Evolutionary conservation across 225 moss, liverwort and hornwort species (phyloP).

Genomic region (Physcomitrellopsis africana): DNA sequence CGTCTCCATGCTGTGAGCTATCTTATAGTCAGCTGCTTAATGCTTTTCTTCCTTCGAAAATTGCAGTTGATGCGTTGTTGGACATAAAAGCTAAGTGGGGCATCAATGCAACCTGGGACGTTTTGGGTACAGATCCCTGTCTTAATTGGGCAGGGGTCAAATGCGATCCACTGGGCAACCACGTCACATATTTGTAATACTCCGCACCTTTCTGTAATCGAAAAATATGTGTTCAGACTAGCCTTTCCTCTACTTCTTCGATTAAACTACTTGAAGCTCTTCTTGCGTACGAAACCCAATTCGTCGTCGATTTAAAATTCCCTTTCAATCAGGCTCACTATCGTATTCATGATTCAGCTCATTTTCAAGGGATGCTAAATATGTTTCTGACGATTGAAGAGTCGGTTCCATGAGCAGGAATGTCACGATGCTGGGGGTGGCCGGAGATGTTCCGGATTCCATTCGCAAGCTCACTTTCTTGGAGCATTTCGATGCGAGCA

Average conservation of each 20-base stretch:
- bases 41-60: not conserved
- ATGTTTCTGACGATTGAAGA: not conserved
- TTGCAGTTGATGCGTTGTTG: conserved; percentile 38
- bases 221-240: not conserved
- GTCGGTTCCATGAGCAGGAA: conserved; percentile 31
- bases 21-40: not conserved
- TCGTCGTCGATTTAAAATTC: not conserved
- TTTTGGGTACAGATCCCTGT: conserved; percentile 26
- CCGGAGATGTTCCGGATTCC: conserved; percentile 34
- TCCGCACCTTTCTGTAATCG: conserved; percentile 15
- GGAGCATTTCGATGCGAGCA: conserved; percentile 48
- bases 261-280: not conserved
- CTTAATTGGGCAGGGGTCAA: conserved; percentile 36
- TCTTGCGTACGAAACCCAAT: not conserved
- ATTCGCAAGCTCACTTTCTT: conserved; percentile 33
- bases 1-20: no score
- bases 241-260: not conserved
- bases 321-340: not conserved
- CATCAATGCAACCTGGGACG: conserved; percentile 33
- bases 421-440: conserved; percentile 34
- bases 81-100: conserved; percentile 35
- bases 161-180: conserved; percentile 40
- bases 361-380: not conserved
- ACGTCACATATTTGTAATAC: conserved; percentile 34
- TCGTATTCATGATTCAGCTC: not conserved